These are phyloP conservation scores for Xylariales sp. DNA, from an alignment of 2,329 filamentous ascomycete species.

Conservation along the genomic window DNA sequence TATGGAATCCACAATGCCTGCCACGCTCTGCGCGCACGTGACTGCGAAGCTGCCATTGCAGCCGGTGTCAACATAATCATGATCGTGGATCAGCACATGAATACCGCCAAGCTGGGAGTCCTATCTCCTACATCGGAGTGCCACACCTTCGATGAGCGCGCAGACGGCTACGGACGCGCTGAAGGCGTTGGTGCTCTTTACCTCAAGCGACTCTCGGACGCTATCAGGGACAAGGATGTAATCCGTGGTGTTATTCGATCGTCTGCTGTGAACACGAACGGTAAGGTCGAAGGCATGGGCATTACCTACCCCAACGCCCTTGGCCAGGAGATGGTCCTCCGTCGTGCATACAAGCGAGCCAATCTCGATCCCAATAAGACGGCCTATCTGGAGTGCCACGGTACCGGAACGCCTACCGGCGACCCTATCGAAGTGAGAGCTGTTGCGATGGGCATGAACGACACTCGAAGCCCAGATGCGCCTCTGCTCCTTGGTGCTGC, in stretches of 20 bases:
- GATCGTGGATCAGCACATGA: constrained; percentile 7
- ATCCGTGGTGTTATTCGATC: constrained; percentile 21
- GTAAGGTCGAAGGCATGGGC: constrained; percentile 19
- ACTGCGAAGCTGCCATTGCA: constrained; percentile 6
- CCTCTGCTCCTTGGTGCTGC: constrained; percentile 9
- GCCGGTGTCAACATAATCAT: constrained; percentile 22
- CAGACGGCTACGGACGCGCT: constrained; percentile 7
- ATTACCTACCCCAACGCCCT: constrained; percentile 3
- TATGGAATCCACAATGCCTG: constrained; percentile 16
- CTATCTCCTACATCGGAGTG: constrained; percentile 6
- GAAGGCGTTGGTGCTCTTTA: constrained; percentile 12
- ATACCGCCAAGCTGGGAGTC: constrained; percentile 4
- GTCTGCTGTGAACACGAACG: constrained; percentile 24
- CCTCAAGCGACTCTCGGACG: constrained; percentile 22
- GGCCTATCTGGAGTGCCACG: constrained; percentile 23
- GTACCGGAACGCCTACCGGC: constrained; percentile 18
- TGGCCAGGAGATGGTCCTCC: constrained; percentile 2
- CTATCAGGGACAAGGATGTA: constrained; percentile 21
- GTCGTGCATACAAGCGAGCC: constrained; percentile 9
- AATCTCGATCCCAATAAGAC: constrained; percentile 15
- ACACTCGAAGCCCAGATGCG: not conserved
- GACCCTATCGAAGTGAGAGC: constrained; percentile 14
- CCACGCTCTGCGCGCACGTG: constrained; percentile 11
- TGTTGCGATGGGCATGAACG: constrained; percentile 5
- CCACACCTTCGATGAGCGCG: constrained; percentile 6